These are phyloP conservation scores for Alternaria sp. DNA, from an alignment of 2,329 filamentous ascomycete genomes.

Conservation along the genomic window DNA sequence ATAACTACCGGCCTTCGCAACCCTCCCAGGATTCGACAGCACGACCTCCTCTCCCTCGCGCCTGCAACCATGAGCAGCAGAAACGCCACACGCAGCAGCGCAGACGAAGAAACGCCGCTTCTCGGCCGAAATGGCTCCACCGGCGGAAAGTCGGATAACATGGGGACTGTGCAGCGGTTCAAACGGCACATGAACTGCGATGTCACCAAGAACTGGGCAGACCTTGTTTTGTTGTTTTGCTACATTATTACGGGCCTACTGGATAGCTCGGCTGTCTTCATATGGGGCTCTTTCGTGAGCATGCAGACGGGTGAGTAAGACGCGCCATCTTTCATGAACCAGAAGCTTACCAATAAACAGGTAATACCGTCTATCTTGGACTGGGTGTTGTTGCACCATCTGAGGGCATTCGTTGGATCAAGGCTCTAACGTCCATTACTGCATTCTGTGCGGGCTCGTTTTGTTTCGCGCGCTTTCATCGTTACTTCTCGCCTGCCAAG, in stretches of 20 bases:
- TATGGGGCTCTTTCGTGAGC: slow-evolving; percentile 81
- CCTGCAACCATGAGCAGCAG: slow-evolving; percentile 24
- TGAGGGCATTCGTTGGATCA: slow-evolving; percentile 68
- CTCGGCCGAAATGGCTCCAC: slow-evolving; percentile 31
- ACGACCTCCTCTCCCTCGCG: slow-evolving; percentile 1
- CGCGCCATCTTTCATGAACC: background rate
- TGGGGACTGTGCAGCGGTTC: slow-evolving; percentile 21
- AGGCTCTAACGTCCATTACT: slow-evolving; percentile 73
- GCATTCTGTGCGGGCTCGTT: slow-evolving; percentile 78
- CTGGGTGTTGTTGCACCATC: slow-evolving; percentile 71
- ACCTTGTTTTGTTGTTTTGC: slow-evolving; percentile 73
- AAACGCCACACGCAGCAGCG: slow-evolving; percentile 17
- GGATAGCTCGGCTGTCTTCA: slow-evolving; percentile 77
- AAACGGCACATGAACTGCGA: slow-evolving; percentile 54
- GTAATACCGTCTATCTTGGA: slow-evolving; percentile 82
- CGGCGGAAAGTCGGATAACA: slow-evolving; percentile 32
- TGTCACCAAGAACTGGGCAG: slow-evolving; percentile 69
- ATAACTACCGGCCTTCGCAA: slow-evolving; percentile 17
- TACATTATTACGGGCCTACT: slow-evolving; percentile 81
- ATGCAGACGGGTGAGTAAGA: slow-evolving; percentile 76
- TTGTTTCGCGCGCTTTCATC: slow-evolving; percentile 74
- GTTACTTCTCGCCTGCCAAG: slow-evolving; percentile 66
- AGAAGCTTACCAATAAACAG: slow-evolving; percentile 33
- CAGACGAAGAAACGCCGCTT: slow-evolving; percentile 46
- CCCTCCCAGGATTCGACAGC: slow-evolving; percentile 11